phyloP scores from a whole-genome alignment of 1,284 basidiomycete genomes.

The Puccinia horiana region DNA sequence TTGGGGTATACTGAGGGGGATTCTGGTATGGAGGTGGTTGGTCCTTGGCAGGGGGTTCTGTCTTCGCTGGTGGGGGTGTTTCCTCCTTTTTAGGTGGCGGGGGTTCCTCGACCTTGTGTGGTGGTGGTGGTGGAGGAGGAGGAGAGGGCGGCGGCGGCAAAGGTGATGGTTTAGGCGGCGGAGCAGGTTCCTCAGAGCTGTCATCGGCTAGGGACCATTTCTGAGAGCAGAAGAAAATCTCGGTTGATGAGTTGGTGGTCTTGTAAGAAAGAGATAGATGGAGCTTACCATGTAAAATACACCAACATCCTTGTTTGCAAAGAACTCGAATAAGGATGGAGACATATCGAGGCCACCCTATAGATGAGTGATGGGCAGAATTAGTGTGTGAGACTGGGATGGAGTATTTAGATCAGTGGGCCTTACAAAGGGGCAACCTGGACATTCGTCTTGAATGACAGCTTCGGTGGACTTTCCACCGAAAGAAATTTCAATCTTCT shows the following conservation, averaged over 20 bases:
- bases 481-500: conserved; percentile 16
- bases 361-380: not conserved
- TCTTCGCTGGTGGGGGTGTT: not conserved
- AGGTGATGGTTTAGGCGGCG: not conserved
- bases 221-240: not conserved
- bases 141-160: not conserved
- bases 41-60: not conserved
- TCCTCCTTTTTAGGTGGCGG: not conserved
- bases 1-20: not conserved
- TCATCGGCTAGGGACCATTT: conserved; percentile 1
- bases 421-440: conserved; percentile 18
- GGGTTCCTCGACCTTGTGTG: not conserved
- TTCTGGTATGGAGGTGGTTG: not conserved
- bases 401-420: not conserved
- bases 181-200: not conserved
- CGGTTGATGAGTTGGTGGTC: not conserved
- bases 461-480: not conserved
- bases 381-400: not conserved
- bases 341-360: conserved; percentile 29
- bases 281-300: conserved; percentile 27
- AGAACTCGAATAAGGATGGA: conserved; percentile 15
- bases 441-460: conserved; percentile 1
- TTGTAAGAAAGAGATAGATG: not conserved
- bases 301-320: conserved; percentile 33
- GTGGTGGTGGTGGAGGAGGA: not conserved